Evolutionary conservation across 345 rosid genomes (phyloP).

Genomic region (Rhizophora mangle): DNA sequence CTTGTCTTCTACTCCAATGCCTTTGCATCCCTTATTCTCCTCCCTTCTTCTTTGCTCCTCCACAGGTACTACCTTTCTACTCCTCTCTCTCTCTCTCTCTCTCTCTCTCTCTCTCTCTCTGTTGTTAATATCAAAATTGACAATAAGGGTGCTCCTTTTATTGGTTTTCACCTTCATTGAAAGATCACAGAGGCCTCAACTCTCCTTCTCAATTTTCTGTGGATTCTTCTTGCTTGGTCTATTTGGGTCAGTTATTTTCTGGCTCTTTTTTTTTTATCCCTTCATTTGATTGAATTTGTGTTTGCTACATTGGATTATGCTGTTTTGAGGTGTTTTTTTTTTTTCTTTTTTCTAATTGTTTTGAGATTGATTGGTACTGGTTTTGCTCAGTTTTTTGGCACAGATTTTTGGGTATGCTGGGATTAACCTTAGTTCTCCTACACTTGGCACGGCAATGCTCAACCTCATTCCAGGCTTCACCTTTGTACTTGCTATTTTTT

Average conservation of each 20-base stretch:
- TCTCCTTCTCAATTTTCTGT: slow-evolving; percentile 36
- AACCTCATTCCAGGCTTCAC: slow-evolving; percentile 59
- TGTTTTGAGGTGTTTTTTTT: neutral
- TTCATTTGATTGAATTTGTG: neutral
- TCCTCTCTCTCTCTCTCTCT: neutral
- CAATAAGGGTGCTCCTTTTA: neutral
- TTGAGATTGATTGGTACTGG: slow-evolving; percentile 12
- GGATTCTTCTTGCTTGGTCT: slow-evolving; percentile 53
- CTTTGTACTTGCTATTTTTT: slow-evolving; percentile 50
- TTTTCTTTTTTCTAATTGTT: too few relatives aligned
- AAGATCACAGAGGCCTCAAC: slow-evolving; percentile 52
- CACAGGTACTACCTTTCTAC: slow-evolving; percentile 33
- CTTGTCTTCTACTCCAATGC: slow-evolving; percentile 54
- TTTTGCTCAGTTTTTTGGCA: slow-evolving; percentile 19
- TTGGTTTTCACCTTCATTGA: neutral
- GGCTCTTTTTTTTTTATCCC: neutral
- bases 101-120: too few relatives aligned
- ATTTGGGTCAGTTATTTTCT: slow-evolving; percentile 31
- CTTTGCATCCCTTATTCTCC: slow-evolving; percentile 53
- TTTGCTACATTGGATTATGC: neutral
- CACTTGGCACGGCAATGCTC: slow-evolving; percentile 53
- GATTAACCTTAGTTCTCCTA: slow-evolving; percentile 51
- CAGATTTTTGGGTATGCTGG: slow-evolving; percentile 50
- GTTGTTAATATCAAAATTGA: neutral
- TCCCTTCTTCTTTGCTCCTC: slow-evolving; percentile 44